A percentile compares a stretch with the other conserved stretches of the same genome.
These are phyloP conservation scores for Inga laurina DNA, from an alignment of 306 rosid species.

Conservation along the genomic window DNA sequence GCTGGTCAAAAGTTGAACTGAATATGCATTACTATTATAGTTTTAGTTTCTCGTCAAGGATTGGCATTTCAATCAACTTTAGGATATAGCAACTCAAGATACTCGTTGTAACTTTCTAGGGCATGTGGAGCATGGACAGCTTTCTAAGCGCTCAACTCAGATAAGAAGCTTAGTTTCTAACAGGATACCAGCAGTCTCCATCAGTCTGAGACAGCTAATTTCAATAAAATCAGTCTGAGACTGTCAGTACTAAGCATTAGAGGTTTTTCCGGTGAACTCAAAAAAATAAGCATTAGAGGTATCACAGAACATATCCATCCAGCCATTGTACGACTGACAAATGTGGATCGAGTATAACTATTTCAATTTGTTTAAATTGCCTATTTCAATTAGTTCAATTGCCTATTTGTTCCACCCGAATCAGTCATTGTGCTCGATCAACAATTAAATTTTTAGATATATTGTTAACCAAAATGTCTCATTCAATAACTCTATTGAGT, in stretches of 20 bases:
- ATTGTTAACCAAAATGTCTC: too few species aligned
- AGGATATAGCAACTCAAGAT: background rate
- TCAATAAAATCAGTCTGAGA: background rate
- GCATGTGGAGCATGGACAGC: background rate
- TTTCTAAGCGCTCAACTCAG: background rate
- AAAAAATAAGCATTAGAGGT: background rate
- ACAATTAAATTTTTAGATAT: too few species aligned
- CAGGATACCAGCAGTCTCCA: constrained; percentile 4
- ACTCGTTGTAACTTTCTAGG: background rate
- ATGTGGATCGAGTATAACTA: background rate
- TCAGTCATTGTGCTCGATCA: too few species aligned
- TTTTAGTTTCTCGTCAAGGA: constrained; percentile 12
- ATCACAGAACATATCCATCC: background rate
- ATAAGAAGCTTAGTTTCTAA: background rate
- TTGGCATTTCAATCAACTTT: constrained; percentile 18
- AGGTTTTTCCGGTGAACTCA: background rate
- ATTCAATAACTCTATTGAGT: too few species aligned
- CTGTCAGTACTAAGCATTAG: background rate
- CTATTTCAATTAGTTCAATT: background rate
- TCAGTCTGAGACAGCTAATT: background rate
- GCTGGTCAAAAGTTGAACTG: background rate
- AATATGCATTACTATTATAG: background rate
- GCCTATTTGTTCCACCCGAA: too few species aligned
- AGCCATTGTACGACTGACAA: background rate
- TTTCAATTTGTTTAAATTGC: background rate